phyloP scores from a whole-genome alignment of 129 eudicot genomes.

The Silybum marianum region DNA sequence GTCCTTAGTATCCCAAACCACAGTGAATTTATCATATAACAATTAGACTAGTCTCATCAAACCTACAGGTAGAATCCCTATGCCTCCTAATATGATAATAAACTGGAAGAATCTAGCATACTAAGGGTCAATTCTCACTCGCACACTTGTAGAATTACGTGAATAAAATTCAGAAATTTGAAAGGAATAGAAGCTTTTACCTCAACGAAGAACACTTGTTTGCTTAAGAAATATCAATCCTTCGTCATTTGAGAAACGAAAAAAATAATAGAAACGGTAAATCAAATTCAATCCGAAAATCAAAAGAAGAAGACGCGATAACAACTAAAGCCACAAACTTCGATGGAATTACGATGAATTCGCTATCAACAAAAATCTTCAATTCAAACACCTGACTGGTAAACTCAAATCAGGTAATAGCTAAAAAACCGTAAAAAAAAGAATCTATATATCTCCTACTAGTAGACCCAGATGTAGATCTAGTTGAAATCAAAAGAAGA shows the following conservation, averaged over 20 bases:
- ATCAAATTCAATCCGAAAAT: slow-evolving; percentile 16
- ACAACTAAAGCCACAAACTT: slow-evolving; percentile 16
- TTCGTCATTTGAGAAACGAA: slow-evolving; percentile 11
- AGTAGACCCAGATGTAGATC: slow-evolving; percentile 33
- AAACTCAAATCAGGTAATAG: slow-evolving; percentile 9
- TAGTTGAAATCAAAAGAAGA: slow-evolving; percentile 17
- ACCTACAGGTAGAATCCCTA: neutral
- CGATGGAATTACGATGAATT: slow-evolving; percentile 16
- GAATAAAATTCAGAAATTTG: neutral
- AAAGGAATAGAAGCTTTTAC: slow-evolving; percentile 17
- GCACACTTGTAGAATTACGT: neutral
- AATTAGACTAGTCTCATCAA: neutral
- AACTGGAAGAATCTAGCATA: neutral
- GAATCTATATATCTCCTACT: neutral
- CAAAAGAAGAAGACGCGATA: slow-evolving; percentile 9
- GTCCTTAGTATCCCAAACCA: neutral
- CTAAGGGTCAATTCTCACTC: slow-evolving; percentile 11
- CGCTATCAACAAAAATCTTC: slow-evolving; percentile 22
- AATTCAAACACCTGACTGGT: slow-evolving; percentile 21
- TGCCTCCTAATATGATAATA: neutral
- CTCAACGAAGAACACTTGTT: slow-evolving; percentile 29
- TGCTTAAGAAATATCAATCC: slow-evolving; percentile 22
- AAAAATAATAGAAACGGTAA: neutral
- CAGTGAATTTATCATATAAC: neutral
- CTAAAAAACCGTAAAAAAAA: slow-evolving; percentile 13